A percentile compares a stretch with the other conserved stretches of the same genome.
phyloP scores from a whole-genome alignment of 139 green algal genomes.

The Pleodorina starrii region DNA sequence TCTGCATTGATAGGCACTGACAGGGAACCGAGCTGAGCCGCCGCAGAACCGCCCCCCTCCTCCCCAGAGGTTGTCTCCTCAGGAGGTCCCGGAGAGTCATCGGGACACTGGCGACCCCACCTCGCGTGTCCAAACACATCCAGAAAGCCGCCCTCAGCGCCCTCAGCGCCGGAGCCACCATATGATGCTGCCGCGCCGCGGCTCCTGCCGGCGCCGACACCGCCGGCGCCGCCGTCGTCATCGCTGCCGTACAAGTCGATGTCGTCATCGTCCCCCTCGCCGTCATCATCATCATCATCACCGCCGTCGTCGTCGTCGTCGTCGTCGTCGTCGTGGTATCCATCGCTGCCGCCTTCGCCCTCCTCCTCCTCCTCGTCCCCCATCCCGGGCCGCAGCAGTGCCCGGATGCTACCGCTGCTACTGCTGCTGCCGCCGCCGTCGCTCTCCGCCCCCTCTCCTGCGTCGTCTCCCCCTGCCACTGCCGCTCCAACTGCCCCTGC shows the following conservation, averaged over 20 bases:
- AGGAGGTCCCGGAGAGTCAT: too few species aligned
- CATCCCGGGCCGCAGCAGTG: background rate
- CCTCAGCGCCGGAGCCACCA: background rate
- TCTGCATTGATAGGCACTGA: too few species aligned
- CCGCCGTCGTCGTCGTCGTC: background rate
- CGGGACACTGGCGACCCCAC: background rate
- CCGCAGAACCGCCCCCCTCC: too few species aligned
- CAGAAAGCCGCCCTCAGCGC: background rate
- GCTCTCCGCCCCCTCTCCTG: background rate
- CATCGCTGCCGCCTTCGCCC: background rate
- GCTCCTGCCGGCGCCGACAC: background rate
- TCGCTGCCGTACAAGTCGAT: conserved; percentile 15
- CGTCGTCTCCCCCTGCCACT: background rate
- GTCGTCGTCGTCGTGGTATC: background rate
- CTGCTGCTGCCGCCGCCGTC: background rate
- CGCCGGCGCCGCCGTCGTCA: background rate
- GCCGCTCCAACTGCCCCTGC: background rate
- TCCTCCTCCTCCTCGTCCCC: background rate
- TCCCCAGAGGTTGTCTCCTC: too few species aligned
- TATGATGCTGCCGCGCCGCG: background rate
- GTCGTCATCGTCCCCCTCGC: background rate
- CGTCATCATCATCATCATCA: background rate
- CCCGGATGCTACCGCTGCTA: conserved; percentile 7
- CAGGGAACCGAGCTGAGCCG: too few species aligned
- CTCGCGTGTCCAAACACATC: conserved; percentile 39